phyloP scores from a whole-genome alignment of 495 filamentous ascomycete species.

The Platismatia glauca region DNA sequence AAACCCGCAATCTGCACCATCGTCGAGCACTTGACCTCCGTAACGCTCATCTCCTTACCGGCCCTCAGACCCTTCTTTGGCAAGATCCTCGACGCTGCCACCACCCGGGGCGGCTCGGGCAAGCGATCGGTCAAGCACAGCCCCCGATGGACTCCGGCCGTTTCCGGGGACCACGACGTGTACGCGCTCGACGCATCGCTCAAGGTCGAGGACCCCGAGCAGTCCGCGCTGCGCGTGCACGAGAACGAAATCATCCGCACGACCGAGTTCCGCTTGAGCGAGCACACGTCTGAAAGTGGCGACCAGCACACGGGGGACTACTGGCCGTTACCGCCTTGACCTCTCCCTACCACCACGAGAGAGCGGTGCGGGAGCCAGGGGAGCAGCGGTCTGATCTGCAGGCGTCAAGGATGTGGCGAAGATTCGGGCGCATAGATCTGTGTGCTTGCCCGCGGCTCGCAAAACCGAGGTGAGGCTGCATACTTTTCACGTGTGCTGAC shows the following conservation, averaged over 20 bases:
- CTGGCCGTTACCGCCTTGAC: conserved; percentile 10
- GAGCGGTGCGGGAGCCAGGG: background rate
- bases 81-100: background rate
- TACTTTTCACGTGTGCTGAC: background rate
- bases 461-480: background rate
- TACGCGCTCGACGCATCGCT: conserved; percentile 2
- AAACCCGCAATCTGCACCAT: conserved; percentile 24
- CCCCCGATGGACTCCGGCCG: conserved; percentile 6
- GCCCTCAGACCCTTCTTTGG: conserved; percentile 21
- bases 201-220: conserved; percentile 4
- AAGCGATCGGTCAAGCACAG: conserved; percentile 5
- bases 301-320: conserved; percentile 10
- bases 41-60: conserved; percentile 23
- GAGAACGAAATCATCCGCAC: conserved; percentile 10
- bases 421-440: background rate
- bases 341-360: background rate
- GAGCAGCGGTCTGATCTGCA: background rate
- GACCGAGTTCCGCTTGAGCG: conserved; percentile 13
- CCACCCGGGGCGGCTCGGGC: background rate
- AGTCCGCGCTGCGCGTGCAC: background rate
- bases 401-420: background rate
- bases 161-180: background rate
- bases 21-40: conserved; percentile 19
- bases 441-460: background rate
- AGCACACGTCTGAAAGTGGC: conserved; percentile 8